Percentiles rank a stretch among this genome's conserved stretches.
These are phyloP conservation scores for Taiozyma sp. DNA, from an alignment of 1,139 yeast species.

Conservation along the genomic window DNA sequence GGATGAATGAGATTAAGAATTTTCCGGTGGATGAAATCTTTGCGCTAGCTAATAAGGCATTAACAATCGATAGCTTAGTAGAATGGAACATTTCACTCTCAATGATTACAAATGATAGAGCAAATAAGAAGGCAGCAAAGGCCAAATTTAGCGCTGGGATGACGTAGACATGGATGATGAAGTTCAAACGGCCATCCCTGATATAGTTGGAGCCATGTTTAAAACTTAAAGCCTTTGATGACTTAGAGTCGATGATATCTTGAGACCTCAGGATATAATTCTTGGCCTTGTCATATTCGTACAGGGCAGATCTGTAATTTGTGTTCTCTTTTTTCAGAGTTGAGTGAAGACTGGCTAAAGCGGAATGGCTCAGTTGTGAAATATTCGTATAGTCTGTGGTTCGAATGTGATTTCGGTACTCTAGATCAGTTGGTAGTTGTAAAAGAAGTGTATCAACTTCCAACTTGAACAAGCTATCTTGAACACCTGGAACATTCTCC, in stretches of 20 bases:
- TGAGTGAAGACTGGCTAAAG: conserved; percentile 19
- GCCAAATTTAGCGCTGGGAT: conserved; percentile 44
- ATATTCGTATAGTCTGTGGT: conserved; percentile 19
- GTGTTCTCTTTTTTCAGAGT: conserved; percentile 21
- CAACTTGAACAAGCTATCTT: conserved; percentile 27
- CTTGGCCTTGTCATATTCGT: conserved; percentile 38
- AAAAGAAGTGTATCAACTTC: conserved; percentile 34
- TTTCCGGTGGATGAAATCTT: conserved; percentile 30
- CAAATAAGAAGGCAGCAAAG: conserved; percentile 34
- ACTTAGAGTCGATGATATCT: conserved; percentile 35
- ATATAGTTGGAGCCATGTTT: conserved; percentile 20
- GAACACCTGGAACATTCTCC: conserved; percentile 25
- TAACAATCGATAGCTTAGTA: conserved; percentile 57
- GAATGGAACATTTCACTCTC: conserved; percentile 78
- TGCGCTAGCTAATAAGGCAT: conserved; percentile 35
- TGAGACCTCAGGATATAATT: conserved; percentile 35
- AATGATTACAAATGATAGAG: conserved; percentile 50
- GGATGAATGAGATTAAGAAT: conserved; percentile 37
- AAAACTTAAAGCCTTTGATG: conserved; percentile 31
- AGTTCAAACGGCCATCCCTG: conserved; percentile 34
- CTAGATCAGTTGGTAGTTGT: conserved; percentile 19
- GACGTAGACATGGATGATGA: conserved; percentile 35
- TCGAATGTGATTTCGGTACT: conserved; percentile 20
- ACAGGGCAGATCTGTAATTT: conserved; percentile 30
- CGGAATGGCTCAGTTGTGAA: conserved; percentile 16